Base-by-base conservation (phyloP, 2,329 filamentous ascomycete species). In the Fusarium albosuccineum region DNA sequence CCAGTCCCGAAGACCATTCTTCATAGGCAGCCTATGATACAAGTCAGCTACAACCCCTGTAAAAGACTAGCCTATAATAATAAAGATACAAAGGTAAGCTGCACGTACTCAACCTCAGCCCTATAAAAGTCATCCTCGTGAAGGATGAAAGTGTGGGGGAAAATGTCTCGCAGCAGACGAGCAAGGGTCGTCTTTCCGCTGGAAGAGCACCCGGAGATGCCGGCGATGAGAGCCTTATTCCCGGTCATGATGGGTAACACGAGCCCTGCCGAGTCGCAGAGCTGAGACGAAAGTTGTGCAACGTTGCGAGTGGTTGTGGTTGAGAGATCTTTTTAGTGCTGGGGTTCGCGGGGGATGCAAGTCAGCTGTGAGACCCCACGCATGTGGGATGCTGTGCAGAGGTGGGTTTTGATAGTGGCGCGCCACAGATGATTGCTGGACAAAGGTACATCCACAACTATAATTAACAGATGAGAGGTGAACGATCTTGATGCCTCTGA, bases 101-200 rank as follows among this genome's bases (percentile, higher is more conserved):
- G 6, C 1, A 79, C 85, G 74, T 73, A 92, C 86, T 93, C 86
- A 30, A 86, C 80, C 76, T 98, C 95, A 1, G 92, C 84, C 68
- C 89, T 89, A 82, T 97, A 99, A 77, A 98, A 99, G 79, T 99
- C 96, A 81, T 99, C 96, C 77, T 97, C 89, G 77, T 99, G 96
- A 22, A 99, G 85, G 74, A 98, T 92, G 74, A 94, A 95, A 14
- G 89, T 85, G 69, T 85, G 83, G 9, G 90, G 90, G 73, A 97
- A 94, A 68, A 97, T 90, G 75, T 92, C 89, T 60, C 93, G 89
- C 16, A 99, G 84, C 11, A 97, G 85, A 3, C 95, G 88, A 17
- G 94, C 92, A 13, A 99, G 87, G 3, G 96, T 98, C 3, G 96
- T 98, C 82, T 99, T 99, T 62, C 96, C 96, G 72, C 92, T 95